Conservation (phyloP, 225 moss, liverwort and hornwort genomes). For the Bryoerythrophyllum caledonicum region DNA sequence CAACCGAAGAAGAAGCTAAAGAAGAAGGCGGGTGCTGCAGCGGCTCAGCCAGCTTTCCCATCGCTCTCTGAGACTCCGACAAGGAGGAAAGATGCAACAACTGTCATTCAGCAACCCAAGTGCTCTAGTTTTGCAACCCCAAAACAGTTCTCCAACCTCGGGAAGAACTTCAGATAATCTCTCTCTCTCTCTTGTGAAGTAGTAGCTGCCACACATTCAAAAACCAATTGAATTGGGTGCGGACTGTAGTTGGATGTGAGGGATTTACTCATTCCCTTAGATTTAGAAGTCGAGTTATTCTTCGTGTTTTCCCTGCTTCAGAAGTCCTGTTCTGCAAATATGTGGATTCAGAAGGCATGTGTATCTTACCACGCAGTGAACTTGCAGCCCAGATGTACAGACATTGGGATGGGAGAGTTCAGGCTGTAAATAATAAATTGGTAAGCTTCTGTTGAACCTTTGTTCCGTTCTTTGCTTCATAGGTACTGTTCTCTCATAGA, state of each 20-base stretch:
- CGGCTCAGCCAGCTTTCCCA: slow-evolving; percentile 9
- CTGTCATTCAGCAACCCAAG: slow-evolving; percentile 10
- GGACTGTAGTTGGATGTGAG: slow-evolving; percentile 11
- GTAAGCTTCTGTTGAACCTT: neutral
- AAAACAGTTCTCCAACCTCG: slow-evolving; percentile 43
- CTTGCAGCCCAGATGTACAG: neutral
- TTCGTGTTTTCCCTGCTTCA: neutral
- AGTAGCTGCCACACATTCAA: slow-evolving; percentile 34
- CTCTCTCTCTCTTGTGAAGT: neutral
- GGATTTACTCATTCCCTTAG: slow-evolving; percentile 6
- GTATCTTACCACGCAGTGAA: slow-evolving; percentile 11
- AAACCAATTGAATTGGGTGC: slow-evolving; percentile 39
- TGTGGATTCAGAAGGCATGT: neutral
- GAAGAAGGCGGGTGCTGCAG: slow-evolving; percentile 25
- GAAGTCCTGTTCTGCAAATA: neutral
- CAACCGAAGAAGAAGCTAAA: slow-evolving; percentile 42
- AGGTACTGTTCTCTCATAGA: neutral
- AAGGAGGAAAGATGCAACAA: slow-evolving; percentile 23
- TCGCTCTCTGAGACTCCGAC: slow-evolving; percentile 2
- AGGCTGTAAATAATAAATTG: slow-evolving; percentile 16
- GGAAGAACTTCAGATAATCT: slow-evolving; percentile 48
- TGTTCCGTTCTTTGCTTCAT: no score
- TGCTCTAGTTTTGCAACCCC: slow-evolving; percentile 20
- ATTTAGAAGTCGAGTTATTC: neutral
- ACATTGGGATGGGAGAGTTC: slow-evolving; percentile 1